Evolutionary conservation across 176 grass and related monocot species (phyloP).

Genomic region (Zea luxurians): DNA sequence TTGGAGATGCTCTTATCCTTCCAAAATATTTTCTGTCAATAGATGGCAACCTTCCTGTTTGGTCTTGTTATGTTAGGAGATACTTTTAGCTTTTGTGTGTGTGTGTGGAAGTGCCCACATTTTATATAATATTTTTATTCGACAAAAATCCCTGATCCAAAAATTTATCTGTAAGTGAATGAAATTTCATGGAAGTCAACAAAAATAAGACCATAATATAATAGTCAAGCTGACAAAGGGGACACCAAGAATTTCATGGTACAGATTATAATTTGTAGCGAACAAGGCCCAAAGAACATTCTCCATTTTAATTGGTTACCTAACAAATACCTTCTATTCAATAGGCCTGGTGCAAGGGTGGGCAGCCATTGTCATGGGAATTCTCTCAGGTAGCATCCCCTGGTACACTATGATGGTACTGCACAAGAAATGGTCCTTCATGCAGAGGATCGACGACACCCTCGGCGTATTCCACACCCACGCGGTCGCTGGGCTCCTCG

Average conservation of each 20-base stretch:
- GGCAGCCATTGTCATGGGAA: conserved; percentile 57
- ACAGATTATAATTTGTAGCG: neutral
- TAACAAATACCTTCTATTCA: neutral
- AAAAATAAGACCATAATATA: neutral
- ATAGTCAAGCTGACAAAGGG: neutral
- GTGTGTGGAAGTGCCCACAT: neutral
- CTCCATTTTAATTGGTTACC: conserved; percentile 1
- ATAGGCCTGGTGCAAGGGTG: conserved; percentile 55
- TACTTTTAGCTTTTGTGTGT: neutral
- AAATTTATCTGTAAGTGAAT: neutral
- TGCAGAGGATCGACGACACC: conserved; percentile 54
- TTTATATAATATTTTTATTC: neutral
- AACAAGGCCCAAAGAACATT: neutral
- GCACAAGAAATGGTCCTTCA: conserved; percentile 46
- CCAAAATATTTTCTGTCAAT: neutral
- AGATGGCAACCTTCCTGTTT: conserved; percentile 7
- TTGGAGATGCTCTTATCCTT: no score
- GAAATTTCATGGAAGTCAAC: neutral
- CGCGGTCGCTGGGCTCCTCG: conserved; percentile 52
- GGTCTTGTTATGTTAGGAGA: neutral
- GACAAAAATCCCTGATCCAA: neutral
- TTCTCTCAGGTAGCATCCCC: conserved; percentile 48
- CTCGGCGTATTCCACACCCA: conserved; percentile 64
- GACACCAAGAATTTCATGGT: neutral
- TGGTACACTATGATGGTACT: conserved; percentile 63